phyloP scores from a whole-genome alignment of 169 alveolate genomes.

The Cystoisospora suis region DNA sequence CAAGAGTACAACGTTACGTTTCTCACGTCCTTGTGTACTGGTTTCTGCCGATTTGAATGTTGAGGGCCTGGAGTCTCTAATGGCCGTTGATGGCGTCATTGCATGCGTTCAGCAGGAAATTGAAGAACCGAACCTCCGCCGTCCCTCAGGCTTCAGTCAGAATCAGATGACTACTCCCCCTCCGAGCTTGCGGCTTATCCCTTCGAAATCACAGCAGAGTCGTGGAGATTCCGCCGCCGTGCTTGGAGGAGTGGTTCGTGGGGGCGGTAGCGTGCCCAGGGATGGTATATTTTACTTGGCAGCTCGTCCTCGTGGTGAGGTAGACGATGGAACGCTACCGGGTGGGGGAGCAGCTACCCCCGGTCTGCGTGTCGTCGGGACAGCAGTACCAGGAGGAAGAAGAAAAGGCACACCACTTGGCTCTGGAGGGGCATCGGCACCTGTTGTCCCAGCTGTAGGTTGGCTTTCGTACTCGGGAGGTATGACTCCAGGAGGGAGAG shows the following conservation, averaged over 20 bases:
- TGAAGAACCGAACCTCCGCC: slow-evolving; percentile 28
- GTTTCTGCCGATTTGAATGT: slow-evolving; percentile 57
- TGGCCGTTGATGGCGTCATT: slow-evolving; percentile 57
- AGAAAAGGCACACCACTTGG: neutral
- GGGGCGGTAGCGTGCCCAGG: neutral
- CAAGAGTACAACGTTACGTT: slow-evolving; percentile 30
- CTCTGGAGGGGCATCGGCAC: neutral
- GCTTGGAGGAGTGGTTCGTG: too few relatives aligned
- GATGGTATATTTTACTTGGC: neutral
- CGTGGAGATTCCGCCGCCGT: too few relatives aligned
- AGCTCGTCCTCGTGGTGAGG: neutral
- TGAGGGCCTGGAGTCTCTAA: slow-evolving; percentile 54
- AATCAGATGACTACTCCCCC: neutral
- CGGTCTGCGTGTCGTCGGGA: neutral
- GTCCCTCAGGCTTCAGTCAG: neutral
- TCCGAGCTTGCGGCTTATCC: too few relatives aligned
- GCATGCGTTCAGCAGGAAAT: neutral
- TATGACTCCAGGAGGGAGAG: neutral
- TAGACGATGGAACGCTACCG: neutral
- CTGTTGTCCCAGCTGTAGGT: neutral
- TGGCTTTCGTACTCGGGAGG: neutral
- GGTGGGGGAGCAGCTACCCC: neutral
- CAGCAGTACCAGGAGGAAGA: neutral
- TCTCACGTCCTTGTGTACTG: slow-evolving; percentile 35
- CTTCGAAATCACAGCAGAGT: too few relatives aligned